A percentile compares a stretch with the other conserved stretches of the same genome.
These are phyloP conservation scores for Microcera coccophila DNA, from an alignment of 2,329 filamentous ascomycete genomes.

Conservation along the genomic window DNA sequence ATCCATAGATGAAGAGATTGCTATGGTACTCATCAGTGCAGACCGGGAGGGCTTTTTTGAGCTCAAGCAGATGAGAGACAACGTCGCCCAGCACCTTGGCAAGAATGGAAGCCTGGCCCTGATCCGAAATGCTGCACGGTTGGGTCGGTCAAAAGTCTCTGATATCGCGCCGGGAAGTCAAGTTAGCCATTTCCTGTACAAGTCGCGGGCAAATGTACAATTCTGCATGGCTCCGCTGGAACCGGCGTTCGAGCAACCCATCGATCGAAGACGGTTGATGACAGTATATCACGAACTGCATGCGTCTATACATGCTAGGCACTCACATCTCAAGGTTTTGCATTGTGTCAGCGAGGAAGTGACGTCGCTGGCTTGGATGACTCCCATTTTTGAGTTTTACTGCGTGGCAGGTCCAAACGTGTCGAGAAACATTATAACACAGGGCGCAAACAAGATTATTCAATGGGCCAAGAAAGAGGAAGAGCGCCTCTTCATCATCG, in stretches of 20 bases:
- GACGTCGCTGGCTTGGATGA: slow-evolving; percentile 84
- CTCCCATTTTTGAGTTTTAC: slow-evolving; percentile 88
- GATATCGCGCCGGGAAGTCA: slow-evolving; percentile 78
- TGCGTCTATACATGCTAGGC: slow-evolving; percentile 76
- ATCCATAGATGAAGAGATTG: slow-evolving; percentile 73
- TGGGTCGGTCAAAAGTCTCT: slow-evolving; percentile 66
- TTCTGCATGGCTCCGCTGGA: slow-evolving; percentile 85
- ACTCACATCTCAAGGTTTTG: slow-evolving; percentile 80
- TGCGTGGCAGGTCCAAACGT: slow-evolving; percentile 80
- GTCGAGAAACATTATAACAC: slow-evolving; percentile 63
- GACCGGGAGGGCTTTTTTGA: slow-evolving; percentile 93
- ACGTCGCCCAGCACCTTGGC: slow-evolving; percentile 63
- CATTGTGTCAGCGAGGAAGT: slow-evolving; percentile 72
- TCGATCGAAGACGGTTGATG: slow-evolving; percentile 69
- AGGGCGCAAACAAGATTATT: slow-evolving; percentile 82
- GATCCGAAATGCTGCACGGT: slow-evolving; percentile 66
- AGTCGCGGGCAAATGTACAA: slow-evolving; percentile 89
- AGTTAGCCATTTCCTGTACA: slow-evolving; percentile 91
- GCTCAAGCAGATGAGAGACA: slow-evolving; percentile 68
- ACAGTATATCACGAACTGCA: slow-evolving; percentile 83
- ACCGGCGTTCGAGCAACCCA: slow-evolving; percentile 57
- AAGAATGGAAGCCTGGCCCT: slow-evolving; percentile 71
- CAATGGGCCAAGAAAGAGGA: slow-evolving; percentile 92
- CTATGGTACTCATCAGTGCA: slow-evolving; percentile 85
- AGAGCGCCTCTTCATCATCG: slow-evolving; percentile 92